Percentiles rank a stretch among this genome's conserved stretches.
These are phyloP conservation scores for Daldinia concentrica DNA, from an alignment of 495 filamentous ascomycete species.

Conservation along the genomic window DNA sequence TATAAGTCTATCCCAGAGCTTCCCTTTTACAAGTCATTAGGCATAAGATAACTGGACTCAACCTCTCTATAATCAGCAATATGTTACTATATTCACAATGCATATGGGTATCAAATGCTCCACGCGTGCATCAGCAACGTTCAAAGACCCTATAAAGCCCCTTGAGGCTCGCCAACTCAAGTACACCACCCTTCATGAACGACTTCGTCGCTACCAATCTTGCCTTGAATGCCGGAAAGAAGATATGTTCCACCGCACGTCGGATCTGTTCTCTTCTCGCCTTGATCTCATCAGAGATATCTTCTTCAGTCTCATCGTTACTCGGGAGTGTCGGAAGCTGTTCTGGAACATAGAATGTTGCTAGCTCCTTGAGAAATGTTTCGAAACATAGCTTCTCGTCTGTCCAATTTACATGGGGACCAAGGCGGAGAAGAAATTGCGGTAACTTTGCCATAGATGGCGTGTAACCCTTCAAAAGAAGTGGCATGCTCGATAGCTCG, in stretches of 20 bases:
- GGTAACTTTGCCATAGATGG: slow-evolving; percentile 88
- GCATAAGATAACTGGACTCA: background rate
- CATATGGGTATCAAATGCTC: slow-evolving; percentile 27
- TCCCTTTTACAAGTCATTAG: background rate
- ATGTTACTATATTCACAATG: slow-evolving; percentile 5
- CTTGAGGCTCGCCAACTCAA: slow-evolving; percentile 94
- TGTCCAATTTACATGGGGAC: slow-evolving; percentile 88
- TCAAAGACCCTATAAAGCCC: slow-evolving; percentile 98
- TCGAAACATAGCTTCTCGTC: slow-evolving; percentile 88
- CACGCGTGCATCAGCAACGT: slow-evolving; percentile 69
- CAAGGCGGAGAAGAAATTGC: slow-evolving; percentile 84
- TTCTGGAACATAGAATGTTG: slow-evolving; percentile 90
- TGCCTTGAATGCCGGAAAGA: slow-evolving; percentile 85
- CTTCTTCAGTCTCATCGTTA: slow-evolving; percentile 51
- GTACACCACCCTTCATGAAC: slow-evolving; percentile 74
- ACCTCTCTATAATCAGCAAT: slow-evolving; percentile 12
- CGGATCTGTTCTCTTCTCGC: slow-evolving; percentile 66
- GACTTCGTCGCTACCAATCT: slow-evolving; percentile 84
- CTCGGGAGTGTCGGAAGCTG: slow-evolving; percentile 69
- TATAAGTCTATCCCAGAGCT: background rate
- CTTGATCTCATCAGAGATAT: slow-evolving; percentile 62
- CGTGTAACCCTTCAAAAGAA: slow-evolving; percentile 88
- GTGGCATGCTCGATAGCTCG: slow-evolving; percentile 78
- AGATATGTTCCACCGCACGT: slow-evolving; percentile 71
- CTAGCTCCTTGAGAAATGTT: slow-evolving; percentile 86